Percentiles rank a stretch among this genome's conserved stretches.
Conservation (phyloP, 768 basidiomycete genomes). For the Collybia sordida region DNA sequence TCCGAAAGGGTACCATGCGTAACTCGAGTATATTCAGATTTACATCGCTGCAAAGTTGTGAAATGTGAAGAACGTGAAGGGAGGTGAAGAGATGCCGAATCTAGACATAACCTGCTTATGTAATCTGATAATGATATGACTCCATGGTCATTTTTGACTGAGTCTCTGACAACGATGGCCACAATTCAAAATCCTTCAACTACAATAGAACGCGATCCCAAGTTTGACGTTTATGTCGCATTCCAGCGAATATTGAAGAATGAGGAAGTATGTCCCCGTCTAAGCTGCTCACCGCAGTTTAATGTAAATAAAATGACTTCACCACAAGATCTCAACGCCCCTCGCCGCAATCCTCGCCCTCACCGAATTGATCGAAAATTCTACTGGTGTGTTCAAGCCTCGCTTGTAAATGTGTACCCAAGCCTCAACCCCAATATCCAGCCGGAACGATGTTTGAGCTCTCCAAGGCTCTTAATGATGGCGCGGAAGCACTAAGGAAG, state of each 20-base stretch:
- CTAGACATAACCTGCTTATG: too few relatives aligned
- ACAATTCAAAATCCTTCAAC: slow-evolving; percentile 4
- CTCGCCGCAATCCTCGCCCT: slow-evolving; percentile 87
- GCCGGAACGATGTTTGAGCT: slow-evolving; percentile 95
- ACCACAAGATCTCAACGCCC: slow-evolving; percentile 68
- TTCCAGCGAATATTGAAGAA: slow-evolving; percentile 64
- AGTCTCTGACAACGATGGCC: slow-evolving; percentile 1
- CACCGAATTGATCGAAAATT: slow-evolving; percentile 77
- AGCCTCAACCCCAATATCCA: slow-evolving; percentile 24
- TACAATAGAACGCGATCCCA: slow-evolving; percentile 5
- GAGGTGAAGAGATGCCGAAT: too few relatives aligned
- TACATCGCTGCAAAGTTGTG: too few relatives aligned
- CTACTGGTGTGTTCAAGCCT: slow-evolving; percentile 55
- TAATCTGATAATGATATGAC: too few relatives aligned
- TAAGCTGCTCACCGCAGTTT: background rate
- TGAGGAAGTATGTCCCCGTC: slow-evolving; percentile 52
- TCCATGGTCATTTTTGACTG: background rate
- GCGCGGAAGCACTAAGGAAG: slow-evolving; percentile 60
- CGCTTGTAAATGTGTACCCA: slow-evolving; percentile 1
- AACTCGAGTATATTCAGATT: too few relatives aligned
- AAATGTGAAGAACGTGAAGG: too few relatives aligned
- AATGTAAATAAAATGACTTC: background rate
- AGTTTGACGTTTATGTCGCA: slow-evolving; percentile 41
- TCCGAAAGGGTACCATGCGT: too few relatives aligned
- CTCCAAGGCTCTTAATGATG: slow-evolving; percentile 77